Conservation (phyloP, 805 yeast species). For the Candida fluviatilis region DNA sequence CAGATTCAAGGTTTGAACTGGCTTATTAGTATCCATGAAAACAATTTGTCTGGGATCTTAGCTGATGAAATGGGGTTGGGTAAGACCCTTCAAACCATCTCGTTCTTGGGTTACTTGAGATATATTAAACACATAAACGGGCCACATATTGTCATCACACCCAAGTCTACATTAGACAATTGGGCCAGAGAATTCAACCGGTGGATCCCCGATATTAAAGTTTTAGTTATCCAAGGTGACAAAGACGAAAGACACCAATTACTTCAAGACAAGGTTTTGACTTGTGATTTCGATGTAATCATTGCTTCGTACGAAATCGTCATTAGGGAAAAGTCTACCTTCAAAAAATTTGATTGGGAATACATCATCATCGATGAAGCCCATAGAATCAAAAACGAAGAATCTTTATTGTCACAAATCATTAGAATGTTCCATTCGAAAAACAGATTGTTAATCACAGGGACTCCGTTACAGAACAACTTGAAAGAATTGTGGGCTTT, state of each 20-base stretch:
- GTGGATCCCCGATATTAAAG: slow-evolving; percentile 79
- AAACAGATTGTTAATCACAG: slow-evolving; percentile 70
- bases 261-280: slow-evolving; percentile 45
- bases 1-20: slow-evolving; percentile 81
- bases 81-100: slow-evolving; percentile 75
- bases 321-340: slow-evolving; percentile 64
- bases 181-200: slow-evolving; percentile 74
- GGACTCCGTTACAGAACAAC: slow-evolving; percentile 80
- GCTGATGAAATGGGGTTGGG: slow-evolving; percentile 90
- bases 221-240: slow-evolving; percentile 69
- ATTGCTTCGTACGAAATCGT: slow-evolving; percentile 74
- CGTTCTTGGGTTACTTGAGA: slow-evolving; percentile 69
- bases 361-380: slow-evolving; percentile 81
- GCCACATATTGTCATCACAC: slow-evolving; percentile 73
- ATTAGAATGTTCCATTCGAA: slow-evolving; percentile 67
- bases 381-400: slow-evolving; percentile 77
- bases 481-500: slow-evolving; percentile 80
- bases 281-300: slow-evolving; percentile 69
- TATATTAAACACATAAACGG: slow-evolving; percentile 58
- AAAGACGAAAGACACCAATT: slow-evolving; percentile 60
- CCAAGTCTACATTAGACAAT: slow-evolving; percentile 76
- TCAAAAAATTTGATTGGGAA: slow-evolving; percentile 69
- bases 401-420: slow-evolving; percentile 66
- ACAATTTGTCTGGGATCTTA: slow-evolving; percentile 67
- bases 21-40: slow-evolving; percentile 65